Base-by-base conservation (phyloP, 225 moss, liverwort and hornwort genomes). In the Anthoceros angustus region DNA sequence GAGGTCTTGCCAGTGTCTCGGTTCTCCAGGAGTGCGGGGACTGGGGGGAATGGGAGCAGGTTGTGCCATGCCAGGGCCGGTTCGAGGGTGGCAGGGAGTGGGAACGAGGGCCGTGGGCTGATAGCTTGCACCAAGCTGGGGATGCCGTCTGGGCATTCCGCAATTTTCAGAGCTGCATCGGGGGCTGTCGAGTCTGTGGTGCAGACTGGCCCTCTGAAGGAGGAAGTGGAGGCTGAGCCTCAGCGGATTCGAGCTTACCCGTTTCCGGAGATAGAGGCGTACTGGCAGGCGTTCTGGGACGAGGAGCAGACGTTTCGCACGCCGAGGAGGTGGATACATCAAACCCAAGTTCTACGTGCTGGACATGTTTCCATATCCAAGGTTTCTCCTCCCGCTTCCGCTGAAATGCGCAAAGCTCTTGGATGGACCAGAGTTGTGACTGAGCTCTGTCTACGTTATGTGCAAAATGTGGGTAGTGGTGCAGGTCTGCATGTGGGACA, bases 311-410 rank as follows among this genome's bases (percentile, higher is more conserved):
- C 49, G n/a, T 98, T 92, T 76, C 77, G 87, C 26, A 92, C 92
- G 60, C 80, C 0, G 92, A 92, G 55, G 66, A n/a, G 66, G 76
- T 98, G 8, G 92, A 98, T 67, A 80, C 78, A 10, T 76, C 84
- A 98, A 89, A 76, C 98, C 87, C 11, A 92, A 98, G 66, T 98
- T 83, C 14, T 92, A 92, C 69, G 98, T 83, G 10, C 73, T 89
- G 64, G 92, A 92, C 77, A 89, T 98, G 95, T 98, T 98, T 64
- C 92, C 92, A 5, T 92, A 98, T 43, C 95, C 95, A 5, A 98
- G 91, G 94, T 95, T 74, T 32, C 77, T 77, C 39, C 38, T 66
- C 62, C 24, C 10, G 20, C 38, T n/a, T 38, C 8, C 9, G 42
- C 16, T 45, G 26, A 25, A 21, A 25, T 41, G 18, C 15, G 8